Evolutionary conservation across 441 rosid genomes (phyloP).

Genomic region (Corymbia calophylla): DNA sequence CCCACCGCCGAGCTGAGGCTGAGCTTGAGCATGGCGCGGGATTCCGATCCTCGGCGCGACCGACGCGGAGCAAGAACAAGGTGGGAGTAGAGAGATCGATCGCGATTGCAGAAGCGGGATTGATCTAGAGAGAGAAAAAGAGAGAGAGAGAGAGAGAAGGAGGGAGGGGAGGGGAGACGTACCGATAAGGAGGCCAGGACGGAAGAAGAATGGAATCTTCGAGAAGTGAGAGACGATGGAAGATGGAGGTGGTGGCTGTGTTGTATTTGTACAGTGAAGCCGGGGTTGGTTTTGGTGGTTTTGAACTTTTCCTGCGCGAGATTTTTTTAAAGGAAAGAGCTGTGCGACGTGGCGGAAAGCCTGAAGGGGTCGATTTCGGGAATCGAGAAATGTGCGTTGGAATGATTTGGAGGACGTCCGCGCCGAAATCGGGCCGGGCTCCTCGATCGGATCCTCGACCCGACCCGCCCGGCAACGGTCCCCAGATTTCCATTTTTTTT

Average conservation of each 20-base stretch:
- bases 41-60: background rate
- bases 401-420: background rate
- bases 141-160: background rate
- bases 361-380: background rate
- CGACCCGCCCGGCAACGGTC: background rate
- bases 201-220: constrained; percentile 8
- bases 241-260: background rate
- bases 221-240: background rate
- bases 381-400: background rate
- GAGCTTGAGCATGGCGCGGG: background rate
- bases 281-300: background rate
- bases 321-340: background rate
- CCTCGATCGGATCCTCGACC: background rate
- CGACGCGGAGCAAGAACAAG: background rate
- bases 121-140: background rate
- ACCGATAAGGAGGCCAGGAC: constrained; percentile 26
- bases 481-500: no score
- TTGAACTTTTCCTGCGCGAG: background rate
- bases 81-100: background rate
- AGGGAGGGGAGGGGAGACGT: constrained; percentile 7
- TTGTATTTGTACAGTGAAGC: background rate
- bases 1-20: background rate
- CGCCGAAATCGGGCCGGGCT: background rate
- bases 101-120: background rate
- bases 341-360: background rate